Conservation (phyloP, 83 land plant genomes). For the Picea abies region DNA sequence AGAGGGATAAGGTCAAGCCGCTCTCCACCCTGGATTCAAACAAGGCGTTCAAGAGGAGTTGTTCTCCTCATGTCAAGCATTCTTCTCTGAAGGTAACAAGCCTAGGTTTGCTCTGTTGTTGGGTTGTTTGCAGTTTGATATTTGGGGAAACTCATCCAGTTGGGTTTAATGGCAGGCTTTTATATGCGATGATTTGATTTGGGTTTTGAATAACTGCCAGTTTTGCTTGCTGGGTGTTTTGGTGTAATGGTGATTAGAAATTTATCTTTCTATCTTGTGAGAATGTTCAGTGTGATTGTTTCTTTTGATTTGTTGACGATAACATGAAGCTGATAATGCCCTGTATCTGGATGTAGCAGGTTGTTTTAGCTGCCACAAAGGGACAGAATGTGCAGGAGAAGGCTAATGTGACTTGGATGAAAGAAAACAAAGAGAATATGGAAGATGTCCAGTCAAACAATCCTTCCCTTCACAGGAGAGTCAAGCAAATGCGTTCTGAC, state of each 20-base stretch:
- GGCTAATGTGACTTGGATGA: too few species aligned
- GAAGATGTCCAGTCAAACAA: too few species aligned
- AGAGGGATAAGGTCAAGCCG: neutral
- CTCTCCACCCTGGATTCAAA: conserved; percentile 4
- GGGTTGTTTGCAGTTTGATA: neutral
- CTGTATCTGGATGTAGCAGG: neutral
- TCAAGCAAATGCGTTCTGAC: neutral
- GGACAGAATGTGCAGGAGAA: too few species aligned
- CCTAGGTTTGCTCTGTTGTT: neutral
- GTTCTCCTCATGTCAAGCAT: conserved; percentile 3
- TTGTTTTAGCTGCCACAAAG: too few species aligned
- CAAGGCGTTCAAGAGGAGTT: neutral
- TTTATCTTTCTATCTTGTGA: too few species aligned
- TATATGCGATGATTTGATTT: too few species aligned
- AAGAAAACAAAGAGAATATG: too few species aligned
- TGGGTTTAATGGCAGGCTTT: neutral
- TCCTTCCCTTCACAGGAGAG: neutral
- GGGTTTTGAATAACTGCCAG: too few species aligned
- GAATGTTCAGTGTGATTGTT: neutral
- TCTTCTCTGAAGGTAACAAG: conserved; percentile 8
- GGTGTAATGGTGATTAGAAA: too few species aligned
- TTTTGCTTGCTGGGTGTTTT: too few species aligned
- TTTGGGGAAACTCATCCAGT: neutral
- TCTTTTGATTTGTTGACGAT: neutral
- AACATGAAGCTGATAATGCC: neutral